phyloP scores from a whole-genome alignment of 805 yeast genomes.

The Candida montana region DNA sequence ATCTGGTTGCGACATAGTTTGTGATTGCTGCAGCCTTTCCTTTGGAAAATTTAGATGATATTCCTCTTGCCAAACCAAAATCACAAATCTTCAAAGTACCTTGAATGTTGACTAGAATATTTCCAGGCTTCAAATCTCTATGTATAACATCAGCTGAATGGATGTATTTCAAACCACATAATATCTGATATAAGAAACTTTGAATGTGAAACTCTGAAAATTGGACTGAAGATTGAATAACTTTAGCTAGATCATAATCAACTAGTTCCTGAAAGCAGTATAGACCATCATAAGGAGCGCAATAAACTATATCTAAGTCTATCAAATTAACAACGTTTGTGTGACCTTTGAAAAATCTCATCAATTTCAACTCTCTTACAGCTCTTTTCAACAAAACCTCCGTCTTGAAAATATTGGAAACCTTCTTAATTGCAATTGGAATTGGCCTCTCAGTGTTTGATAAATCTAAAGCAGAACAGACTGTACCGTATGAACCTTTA shows the following conservation, averaged over 20 bases:
- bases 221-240: conserved; percentile 72
- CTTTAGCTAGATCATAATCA: conserved; percentile 74
- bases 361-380: conserved; percentile 71
- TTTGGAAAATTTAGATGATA: conserved; percentile 33
- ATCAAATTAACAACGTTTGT: conserved; percentile 67
- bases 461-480: conserved; percentile 67
- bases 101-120: conserved; percentile 66
- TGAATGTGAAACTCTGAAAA: conserved; percentile 82
- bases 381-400: conserved; percentile 74
- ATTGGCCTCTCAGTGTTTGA: conserved; percentile 26
- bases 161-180: conserved; percentile 82
- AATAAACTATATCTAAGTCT: conserved; percentile 66
- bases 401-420: conserved; percentile 60
- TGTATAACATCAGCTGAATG: conserved; percentile 92
- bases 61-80: conserved; percentile 87
- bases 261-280: conserved; percentile 85
- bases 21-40: conserved; percentile 49
- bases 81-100: conserved; percentile 86
- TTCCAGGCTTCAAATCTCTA: conserved; percentile 89
- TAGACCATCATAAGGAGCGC: conserved; percentile 73
- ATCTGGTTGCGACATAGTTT: conserved; percentile 87
- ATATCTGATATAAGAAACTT: conserved; percentile 69
- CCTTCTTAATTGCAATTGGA: conserved; percentile 74
- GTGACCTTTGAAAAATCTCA: conserved; percentile 83
- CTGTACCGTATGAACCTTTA: conserved; percentile 83